Evolutionary conservation across 805 yeast genomes (phyloP), one percentile per base, ranked within the genome.

Genomic region (Saturnispora kantuleensis): DNA sequence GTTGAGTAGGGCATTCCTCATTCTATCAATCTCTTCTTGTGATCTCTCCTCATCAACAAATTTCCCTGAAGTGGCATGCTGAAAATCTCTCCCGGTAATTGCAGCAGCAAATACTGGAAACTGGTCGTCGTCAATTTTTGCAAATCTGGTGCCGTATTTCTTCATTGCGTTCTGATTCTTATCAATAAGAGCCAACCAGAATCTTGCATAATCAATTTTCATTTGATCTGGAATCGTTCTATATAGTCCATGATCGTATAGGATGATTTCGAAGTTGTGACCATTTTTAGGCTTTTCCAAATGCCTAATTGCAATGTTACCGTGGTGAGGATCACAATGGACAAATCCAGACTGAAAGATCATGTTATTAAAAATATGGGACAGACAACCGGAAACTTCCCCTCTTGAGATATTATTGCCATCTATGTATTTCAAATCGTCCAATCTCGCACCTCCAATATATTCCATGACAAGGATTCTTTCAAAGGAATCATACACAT

Each of bases 241-340:
- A 60, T 93, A 93, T 15, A 93, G 69, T 0, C 98, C 99, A 62
- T 93, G 98, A 64, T 93, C 99, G 59, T 87, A 94, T 15, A 93
- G 69, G 6, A 93, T 70, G 42, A 93, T 85, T 62, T 93, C 98
- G 60, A 93, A 93, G 59, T 90, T 89, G 57, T 81, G 87, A 2
- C 65, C 64, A 33, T 58, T 49, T 32, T 48, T 52, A 29, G 56
- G 54, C 5, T 50, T 43, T 13, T 55, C 54, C 6, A 70, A 63
- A 31, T 70, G 64, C 45, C 88, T 68, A 17, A 93, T 86, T 0
- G 97, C 96, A 47, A 93, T 67, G 56, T 93, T 93, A 0, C 99
- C 99, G 10, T 95, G 96, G 60, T 93, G 99, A 1, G 98, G 98
- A 60, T 93, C 99, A 66, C 98, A 93, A 60, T 93, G 99, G 36